A percentile compares a stretch with the other conserved stretches of the same genome.
phyloP scores from a whole-genome alignment of 2,329 filamentous ascomycete genomes.

The Trematosphaeria pertusa region DNA sequence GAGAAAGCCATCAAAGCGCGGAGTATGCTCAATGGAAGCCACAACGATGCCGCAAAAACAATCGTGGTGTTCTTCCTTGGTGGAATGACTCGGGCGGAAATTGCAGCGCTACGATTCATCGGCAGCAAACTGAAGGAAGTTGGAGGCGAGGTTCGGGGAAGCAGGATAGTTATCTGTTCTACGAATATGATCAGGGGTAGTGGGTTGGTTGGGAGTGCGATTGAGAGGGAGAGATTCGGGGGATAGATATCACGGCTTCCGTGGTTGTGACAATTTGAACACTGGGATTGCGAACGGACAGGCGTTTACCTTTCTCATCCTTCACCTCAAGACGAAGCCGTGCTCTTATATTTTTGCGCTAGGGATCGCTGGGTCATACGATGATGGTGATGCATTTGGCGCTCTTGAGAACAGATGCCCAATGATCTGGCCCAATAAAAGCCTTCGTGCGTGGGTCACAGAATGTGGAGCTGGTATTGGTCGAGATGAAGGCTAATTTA shows the following conservation, averaged over 20 bases:
- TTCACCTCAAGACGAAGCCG: no score
- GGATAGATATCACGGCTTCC: constrained; percentile 9
- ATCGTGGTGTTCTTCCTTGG: constrained; percentile 97
- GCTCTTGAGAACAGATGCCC: no score
- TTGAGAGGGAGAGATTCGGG: constrained; percentile 66
- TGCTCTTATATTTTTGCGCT: no score
- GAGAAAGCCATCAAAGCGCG: constrained; percentile 90
- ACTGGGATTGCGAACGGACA: no score
- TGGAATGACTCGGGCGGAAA: constrained; percentile 96
- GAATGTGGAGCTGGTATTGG: no score
- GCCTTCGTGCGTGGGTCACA: no score
- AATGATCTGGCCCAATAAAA: no score
- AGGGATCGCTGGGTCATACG: no score
- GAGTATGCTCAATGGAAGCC: constrained; percentile 76
- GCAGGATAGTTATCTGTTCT: constrained; percentile 89
- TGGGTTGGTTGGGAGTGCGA: constrained; percentile 83
- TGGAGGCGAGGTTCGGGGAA: constrained; percentile 67
- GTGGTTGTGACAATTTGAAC: no score
- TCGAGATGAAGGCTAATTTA: no score
- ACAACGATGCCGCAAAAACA: constrained; percentile 67
- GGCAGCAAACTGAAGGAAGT: constrained; percentile 76
- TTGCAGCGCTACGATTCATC: constrained; percentile 91
- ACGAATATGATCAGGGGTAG: constrained; percentile 91
- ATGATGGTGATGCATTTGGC: no score
- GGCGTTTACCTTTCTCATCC: no score